Percentiles rank a stretch among this genome's conserved stretches.
phyloP scores from a whole-genome alignment of 148 eudicot genomes.

The Rhododendron vialii region DNA sequence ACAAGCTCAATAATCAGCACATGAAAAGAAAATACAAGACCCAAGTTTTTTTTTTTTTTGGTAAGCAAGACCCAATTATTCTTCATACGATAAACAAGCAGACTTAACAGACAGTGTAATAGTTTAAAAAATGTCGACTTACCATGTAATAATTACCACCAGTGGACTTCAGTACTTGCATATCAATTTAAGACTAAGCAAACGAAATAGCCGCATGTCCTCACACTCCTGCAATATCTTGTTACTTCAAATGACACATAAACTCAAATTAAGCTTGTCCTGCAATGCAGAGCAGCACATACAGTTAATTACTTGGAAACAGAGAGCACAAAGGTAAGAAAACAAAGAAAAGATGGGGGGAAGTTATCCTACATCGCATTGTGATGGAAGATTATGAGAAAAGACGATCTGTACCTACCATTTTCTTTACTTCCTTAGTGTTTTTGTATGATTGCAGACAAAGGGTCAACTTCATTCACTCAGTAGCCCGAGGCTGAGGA shows the following conservation, averaged over 20 bases:
- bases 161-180: not conserved
- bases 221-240: not conserved
- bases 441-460: not conserved
- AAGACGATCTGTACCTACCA: not conserved
- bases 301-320: not conserved
- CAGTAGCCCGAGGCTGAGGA: not conserved
- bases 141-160: not conserved
- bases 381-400: not conserved
- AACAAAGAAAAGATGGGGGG: not conserved
- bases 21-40: not conserved
- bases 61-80: too few species aligned
- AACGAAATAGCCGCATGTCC: not conserved
- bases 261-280: not conserved
- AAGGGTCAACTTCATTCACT: not conserved
- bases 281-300: not conserved
- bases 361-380: not conserved
- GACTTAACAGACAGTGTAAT: not conserved
- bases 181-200: not conserved
- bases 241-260: not conserved
- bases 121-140: not conserved
- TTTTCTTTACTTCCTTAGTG: not conserved
- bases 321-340: not conserved
- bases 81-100: not conserved
- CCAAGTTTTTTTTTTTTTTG: too few species aligned
- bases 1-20: not conserved